Evolutionary conservation across 345 rosid species (phyloP), one percentile per base, ranked within the genome.

Genomic region (Eucalyptus coolabah): DNA sequence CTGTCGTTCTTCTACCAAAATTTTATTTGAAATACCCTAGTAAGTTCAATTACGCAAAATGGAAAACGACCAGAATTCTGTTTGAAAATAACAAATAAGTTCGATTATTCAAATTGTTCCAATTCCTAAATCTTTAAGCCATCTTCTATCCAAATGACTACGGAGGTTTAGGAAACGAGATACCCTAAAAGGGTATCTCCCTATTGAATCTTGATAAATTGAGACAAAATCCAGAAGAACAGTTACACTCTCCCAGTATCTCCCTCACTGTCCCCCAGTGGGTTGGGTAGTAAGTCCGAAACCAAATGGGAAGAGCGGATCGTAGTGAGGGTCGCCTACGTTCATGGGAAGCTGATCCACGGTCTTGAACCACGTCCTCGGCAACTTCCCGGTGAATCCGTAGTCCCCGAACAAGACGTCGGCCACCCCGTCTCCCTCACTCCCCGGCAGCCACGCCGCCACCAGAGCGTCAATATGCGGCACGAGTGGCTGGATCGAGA

Each of bases 391-490:
- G 1, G 93, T 93, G 92, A 96, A 96, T 69, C 97, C 96, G 88
- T 96, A 94, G 86, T 97, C 97, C 60, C 99, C 98, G 40, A 94
- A 96, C 82, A 95, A 28, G 86, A 94, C 95, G 91, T 96, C 99
- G 19, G 98, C 94, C 47, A 97, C 96, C 26, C 98, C 99, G 42
- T 94, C 93, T 24, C 99, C 99, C 93, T 97, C 98, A 12, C 95
- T 93, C 51, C 99, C 98, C 1, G 98, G 98, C 40, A 97, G 92
- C 98, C 99, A 96, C 9, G 98, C 98, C 10, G 98, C 98, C 80
- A 96, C 97, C 26, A 96, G 93, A 11, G 95, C 97, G 47, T 95
- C 95, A 1, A 97, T 92, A 24, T 45, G 88, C 15, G 88, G 42
- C 6, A 95, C 72, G 86, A 93, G 93, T 3, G 97, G 99, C 86